Evolutionary conservation across 768 basidiomycete species (phyloP), one percentile per base, ranked within the genome.

Genomic region (Lactarius evosmus): DNA sequence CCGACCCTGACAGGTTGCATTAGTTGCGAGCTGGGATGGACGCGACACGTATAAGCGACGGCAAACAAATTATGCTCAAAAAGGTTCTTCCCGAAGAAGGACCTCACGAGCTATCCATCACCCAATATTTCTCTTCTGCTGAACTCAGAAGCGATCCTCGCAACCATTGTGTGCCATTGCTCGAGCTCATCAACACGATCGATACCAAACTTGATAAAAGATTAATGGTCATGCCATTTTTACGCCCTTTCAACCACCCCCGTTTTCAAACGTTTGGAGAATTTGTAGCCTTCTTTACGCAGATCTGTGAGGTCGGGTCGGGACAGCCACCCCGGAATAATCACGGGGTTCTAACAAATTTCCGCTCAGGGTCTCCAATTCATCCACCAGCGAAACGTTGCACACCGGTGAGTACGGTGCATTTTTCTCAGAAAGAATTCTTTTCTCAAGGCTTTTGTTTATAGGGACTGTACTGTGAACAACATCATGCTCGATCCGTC

Each of bases 31-130:
- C 61, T 25, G 30, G 22, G 14, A 66, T 70, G 34, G 69, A 70
- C 22, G 70, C 66, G 0, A 63, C 34, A 2, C 69, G 69, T 4
- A 50, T 67, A 1, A 34, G 49, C 4, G 70, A 71, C 41, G 53
- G 61, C 7, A 59, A 50, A 46, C 53, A 49, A 14, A 69, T 71
- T 4, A 67, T 58, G 56, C 30, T 71, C 30, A 71, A 71, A 61
- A 65, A 65, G 22, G 61, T 70, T 17, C 58, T 60, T 7, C 46
- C 60, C 9, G 59, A 61, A 7, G 60, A 56, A 19, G 50, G 60
- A 14, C 63, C 64, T n/a, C 30, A 59, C 36, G 68, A 72, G 44
- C 33, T 57, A 11, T 27, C 16, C 27, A 63, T 50, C 33, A 36
- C 32, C 1, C 17, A 58, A 16, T 22, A 55, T 11, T 58, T 51